These are phyloP conservation scores for Clathrus columnatus DNA, from an alignment of 768 basidiomycete species.

Conservation along the genomic window DNA sequence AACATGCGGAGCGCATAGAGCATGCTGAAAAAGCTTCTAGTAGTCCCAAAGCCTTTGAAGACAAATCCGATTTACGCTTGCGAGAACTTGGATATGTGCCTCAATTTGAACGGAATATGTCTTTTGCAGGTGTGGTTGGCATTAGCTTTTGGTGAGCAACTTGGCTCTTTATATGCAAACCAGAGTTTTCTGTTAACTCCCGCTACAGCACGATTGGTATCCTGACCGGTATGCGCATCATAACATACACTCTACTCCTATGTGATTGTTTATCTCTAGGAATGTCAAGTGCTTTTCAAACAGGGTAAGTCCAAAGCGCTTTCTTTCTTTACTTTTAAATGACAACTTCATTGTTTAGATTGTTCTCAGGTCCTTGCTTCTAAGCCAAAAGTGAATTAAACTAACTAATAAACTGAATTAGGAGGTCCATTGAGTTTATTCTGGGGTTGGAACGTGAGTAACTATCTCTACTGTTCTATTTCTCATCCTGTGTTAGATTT, in stretches of 20 bases:
- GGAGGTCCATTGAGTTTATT: constrained; percentile 51
- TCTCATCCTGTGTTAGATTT: constrained; percentile 27
- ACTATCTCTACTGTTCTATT: neutral
- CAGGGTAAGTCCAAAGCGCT: constrained; percentile 23
- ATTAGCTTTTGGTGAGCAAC: constrained; percentile 38
- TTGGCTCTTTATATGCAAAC: neutral
- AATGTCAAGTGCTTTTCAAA: constrained; percentile 41
- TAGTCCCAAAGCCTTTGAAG: neutral
- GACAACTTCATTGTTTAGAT: neutral
- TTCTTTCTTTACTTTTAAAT: neutral
- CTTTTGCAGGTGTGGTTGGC: constrained; percentile 48
- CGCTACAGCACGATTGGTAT: constrained; percentile 41
- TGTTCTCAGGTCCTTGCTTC: constrained; percentile 6
- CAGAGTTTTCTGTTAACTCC: neutral
- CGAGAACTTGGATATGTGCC: constrained; percentile 46
- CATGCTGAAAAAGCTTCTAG: neutral
- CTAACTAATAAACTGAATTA: constrained; percentile 24
- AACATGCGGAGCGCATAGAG: neutral
- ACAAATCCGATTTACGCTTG: constrained; percentile 30
- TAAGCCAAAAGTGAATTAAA: neutral
- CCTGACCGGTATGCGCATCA: constrained; percentile 45
- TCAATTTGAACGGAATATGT: constrained; percentile 53
- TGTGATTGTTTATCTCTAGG: neutral
- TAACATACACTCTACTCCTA: neutral
- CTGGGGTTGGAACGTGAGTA: constrained; percentile 53